Base-by-base conservation (phyloP, 805 yeast species). In the Candida maltosa region DNA sequence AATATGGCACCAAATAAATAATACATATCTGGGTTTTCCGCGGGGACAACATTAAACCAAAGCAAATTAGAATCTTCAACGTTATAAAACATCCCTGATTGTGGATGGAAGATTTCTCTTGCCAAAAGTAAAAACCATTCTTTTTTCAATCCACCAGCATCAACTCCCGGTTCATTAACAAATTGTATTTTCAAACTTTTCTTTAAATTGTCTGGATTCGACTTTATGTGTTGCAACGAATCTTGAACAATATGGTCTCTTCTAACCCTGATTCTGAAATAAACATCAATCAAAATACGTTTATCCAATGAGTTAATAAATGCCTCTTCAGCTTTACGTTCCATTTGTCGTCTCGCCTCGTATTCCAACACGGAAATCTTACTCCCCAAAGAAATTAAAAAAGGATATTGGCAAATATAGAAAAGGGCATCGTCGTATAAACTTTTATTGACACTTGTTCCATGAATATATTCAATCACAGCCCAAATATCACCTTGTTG, bases 91-190 rank as follows among this genome's bases (percentile, higher is more conserved):
- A 88, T 68, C 0, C 87, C 87, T 21, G 78, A 75, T 31, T 67
- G 64, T 2, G 88, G 83, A 48, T 73, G 75, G 52, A 89, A 84
- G 2, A 91, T 56, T 17, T 82, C 81, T 39, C 75, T 75, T 1
- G 85, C 79, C 26, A 93, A 62, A 26, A 89, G 59, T 31, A 78
- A 65, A 56, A 93, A 89, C 98, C 98, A 91, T 51, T 91, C 98
- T 51, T 88, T 89, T 48, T 83, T 78, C 39, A 91, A 69, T 0
- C 98, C 98, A 2, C 98, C 97, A 1, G 88, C 97, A 62, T 91
- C 98, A 16, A 91, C 75, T 0, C 97, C 98, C 0, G 89, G 94
- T 52, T 91, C 98, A 40, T 80, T 80, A 4, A 82, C 62, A 55
- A 93, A 91, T 48, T 85, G 89, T 6, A 93, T 82, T 42, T 78